Percentiles rank a stretch among this genome's conserved stretches.
These are phyloP conservation scores for Amanita inopinata DNA, from an alignment of 768 basidiomycete species.

Conservation along the genomic window DNA sequence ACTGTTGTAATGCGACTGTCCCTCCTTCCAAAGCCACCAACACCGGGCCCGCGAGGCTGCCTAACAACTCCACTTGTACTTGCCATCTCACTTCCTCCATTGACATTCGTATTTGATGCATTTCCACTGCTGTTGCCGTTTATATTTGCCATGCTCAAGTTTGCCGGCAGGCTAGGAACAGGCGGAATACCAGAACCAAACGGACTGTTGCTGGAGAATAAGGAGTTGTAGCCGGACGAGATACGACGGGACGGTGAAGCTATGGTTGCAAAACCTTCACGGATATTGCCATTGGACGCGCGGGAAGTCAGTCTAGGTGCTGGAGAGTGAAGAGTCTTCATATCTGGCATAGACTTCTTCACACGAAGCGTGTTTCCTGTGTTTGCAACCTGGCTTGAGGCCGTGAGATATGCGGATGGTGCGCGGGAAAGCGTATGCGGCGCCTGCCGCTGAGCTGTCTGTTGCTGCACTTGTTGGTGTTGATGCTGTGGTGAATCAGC, in stretches of 20 bases:
- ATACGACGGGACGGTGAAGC: slow-evolving; percentile 74
- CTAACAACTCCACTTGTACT: slow-evolving; percentile 54
- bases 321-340: slow-evolving; percentile 77
- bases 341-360: slow-evolving; percentile 99
- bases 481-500: slow-evolving; percentile 16
- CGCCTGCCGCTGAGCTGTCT: slow-evolving; percentile 35
- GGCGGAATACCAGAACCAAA: slow-evolving; percentile 53
- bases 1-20: slow-evolving; percentile 43
- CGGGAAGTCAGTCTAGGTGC: slow-evolving; percentile 73
- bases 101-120: background rate
- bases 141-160: slow-evolving; percentile 34
- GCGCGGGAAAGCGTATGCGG: slow-evolving; percentile 71
- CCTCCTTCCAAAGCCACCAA: slow-evolving; percentile 62
- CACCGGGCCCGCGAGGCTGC: slow-evolving; percentile 79
- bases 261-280: slow-evolving; percentile 79
- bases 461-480: no score
- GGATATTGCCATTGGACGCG: slow-evolving; percentile 83
- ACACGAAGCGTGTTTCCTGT: slow-evolving; percentile 58
- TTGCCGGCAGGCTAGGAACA: slow-evolving; percentile 65
- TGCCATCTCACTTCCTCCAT: slow-evolving; percentile 18
- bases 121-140: slow-evolving; percentile 25
- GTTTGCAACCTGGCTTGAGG: slow-evolving; percentile 32
- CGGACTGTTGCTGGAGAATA: slow-evolving; percentile 50
- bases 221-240: slow-evolving; percentile 58
- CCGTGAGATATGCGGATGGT: slow-evolving; percentile 70